Base-by-base conservation (phyloP, 2,329 filamentous ascomycete genomes). In the Sphaerulina musiva region DNA sequence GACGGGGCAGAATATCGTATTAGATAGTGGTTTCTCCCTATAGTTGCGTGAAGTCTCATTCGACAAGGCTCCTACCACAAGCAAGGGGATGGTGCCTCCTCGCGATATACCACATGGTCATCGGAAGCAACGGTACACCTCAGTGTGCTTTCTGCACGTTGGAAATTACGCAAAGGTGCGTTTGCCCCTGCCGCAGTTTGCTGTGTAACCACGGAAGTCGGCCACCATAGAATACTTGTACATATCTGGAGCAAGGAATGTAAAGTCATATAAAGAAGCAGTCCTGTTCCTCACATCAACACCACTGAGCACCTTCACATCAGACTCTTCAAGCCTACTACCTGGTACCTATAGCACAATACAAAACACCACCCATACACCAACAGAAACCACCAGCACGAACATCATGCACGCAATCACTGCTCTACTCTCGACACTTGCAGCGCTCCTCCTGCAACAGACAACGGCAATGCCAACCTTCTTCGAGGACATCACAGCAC, bases 1-100 rank as follows among this genome's bases (percentile, higher is more conserved):
- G 23, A 82, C 80, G 2, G 79, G 79, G 0, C 71, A 75, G 23
- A 81, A 81, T 59, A 70, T 74, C 1, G 62, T 81, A 11, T 68
- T 81, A 44, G 79, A 82, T 64, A 68, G 72, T 14, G 59, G 59
- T 31, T 42, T 55, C 10, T 55, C 53, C 31, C 36, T 62, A 14
- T 62, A 59, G 58, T 29, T 41, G 34, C 14, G 14, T 17, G 14
- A 17, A 17, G 14, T 17, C 14, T 17, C 14, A 17, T 17, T 1
- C 14, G 41, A 20, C 6, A 23, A 20, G 1, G 41, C 20, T 7
- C 17, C 11, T 45, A 31, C 17, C 46, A 36, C 32, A 48, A 36
- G 54, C 48, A 48, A 48, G 48, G 54, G 20, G 29, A 46, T 11
- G 17, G 45, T 52, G 8, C 32, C 12, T 31, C 54, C 48, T 48